Base-by-base conservation (phyloP, 768 basidiomycete genomes). In the Sporobolomyces roseus region DNA sequence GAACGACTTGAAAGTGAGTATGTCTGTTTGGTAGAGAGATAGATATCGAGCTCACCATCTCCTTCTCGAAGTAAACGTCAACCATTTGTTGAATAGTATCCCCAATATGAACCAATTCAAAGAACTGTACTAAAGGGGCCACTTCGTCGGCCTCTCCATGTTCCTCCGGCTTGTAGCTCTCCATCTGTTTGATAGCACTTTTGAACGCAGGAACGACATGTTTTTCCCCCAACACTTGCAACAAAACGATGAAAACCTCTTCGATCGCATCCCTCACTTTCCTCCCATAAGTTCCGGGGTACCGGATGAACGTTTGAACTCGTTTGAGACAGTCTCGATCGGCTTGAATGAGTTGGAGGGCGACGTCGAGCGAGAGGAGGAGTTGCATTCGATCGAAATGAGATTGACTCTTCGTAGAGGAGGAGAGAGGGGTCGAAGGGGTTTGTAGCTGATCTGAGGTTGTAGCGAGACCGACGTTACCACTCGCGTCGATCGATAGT, bases 41-140 rank as follows among this genome's bases (percentile, higher is more conserved):
- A 32, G 21, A 56, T 27, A n/a, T 16, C 38, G 12, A 23, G 23
- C 45, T 46, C 68, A 89, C 91, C 79, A 98, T 80, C 75, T 96
- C 94, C 76, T 93, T 93, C 77, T 98, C 96, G 76, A 94, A 99
- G 78, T 93, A 99, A 2, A 97, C 96, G 74, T 99, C 93, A 9
- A 96, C 86, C 86, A 98, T 97, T 23, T 88, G 91, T 79, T 94
- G 91, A 50, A 98, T 97, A 21, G 91, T 99, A 77, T 99, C 94
- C 1, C 93, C 96, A 21, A 98, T 82, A 80, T 98, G 96, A 1
- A 94, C 94, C 29, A 98, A 82, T 81, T 98, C 94, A 72, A 99
- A 97, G 80, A 98, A 98, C 77, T 98, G 93, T 46, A 97, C 80
- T 4, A 99, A 80, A 0, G 96, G 96, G 1, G 93, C 92, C 3